Conservation (phyloP, 192 early-diverging fungal species). For the Podila clonocystis region DNA sequence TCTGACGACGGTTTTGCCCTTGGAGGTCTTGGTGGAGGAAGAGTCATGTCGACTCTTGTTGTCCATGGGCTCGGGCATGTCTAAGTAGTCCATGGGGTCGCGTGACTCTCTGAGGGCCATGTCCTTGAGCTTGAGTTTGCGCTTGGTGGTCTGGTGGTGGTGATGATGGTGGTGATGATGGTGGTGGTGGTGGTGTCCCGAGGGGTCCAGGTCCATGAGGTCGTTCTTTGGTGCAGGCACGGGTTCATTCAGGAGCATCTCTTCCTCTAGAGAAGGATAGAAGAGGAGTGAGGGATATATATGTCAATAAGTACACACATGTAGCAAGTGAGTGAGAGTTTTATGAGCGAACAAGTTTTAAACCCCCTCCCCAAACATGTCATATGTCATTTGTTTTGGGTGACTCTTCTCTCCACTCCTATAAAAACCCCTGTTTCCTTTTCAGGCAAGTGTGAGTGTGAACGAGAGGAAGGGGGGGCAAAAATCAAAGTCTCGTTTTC, state of each 20-base stretch:
- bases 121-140: conserved; percentile 47
- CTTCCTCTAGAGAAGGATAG: conserved; percentile 22
- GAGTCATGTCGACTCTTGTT: conserved; percentile 22
- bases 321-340: neutral
- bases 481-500: neutral
- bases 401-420: too few species aligned
- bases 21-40: conserved; percentile 6
- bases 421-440: too few species aligned
- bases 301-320: neutral
- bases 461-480: too few species aligned
- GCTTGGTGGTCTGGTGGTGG: conserved; percentile 40
- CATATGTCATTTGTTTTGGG: too few species aligned
- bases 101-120: conserved; percentile 44
- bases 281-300: too few species aligned
- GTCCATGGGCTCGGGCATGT: conserved; percentile 16
- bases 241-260: conserved; percentile 43
- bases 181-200: conserved; percentile 28
- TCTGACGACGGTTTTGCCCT: conserved; percentile 7
- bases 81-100: conserved; percentile 30
- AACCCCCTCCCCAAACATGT: too few species aligned
- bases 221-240: conserved; percentile 18
- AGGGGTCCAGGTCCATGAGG: conserved; percentile 20
- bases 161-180: conserved; percentile 45
- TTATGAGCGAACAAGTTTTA: neutral
- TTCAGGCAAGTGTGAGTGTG: too few species aligned